Evolutionary conservation across 768 basidiomycete genomes (phyloP).

Genomic region (Terana coerulea): DNA sequence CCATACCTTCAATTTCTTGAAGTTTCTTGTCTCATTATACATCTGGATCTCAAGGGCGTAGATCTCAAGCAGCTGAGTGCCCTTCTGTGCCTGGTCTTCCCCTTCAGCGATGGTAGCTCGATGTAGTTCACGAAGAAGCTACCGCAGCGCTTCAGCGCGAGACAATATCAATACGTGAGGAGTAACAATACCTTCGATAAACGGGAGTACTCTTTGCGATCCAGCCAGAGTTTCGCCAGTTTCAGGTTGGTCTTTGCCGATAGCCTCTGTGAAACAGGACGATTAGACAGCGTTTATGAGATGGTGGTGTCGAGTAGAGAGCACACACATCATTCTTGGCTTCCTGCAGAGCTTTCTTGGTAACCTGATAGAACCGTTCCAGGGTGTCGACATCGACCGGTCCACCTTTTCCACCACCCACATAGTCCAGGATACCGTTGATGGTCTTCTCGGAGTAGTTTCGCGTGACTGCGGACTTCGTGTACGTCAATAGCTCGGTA

Average conservation of each 20-base stretch:
- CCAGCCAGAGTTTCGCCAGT: conserved; percentile 95
- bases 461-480: conserved; percentile 91
- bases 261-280: conserved; percentile 54
- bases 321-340: conserved; percentile 87
- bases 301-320: background rate
- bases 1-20: conserved; percentile 88
- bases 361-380: conserved; percentile 94
- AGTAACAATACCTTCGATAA: conserved; percentile 83
- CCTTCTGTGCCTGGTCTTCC: conserved; percentile 87
- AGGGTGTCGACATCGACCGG: conserved; percentile 79
- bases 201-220: conserved; percentile 85
- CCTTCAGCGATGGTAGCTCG: conserved; percentile 60
- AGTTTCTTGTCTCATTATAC: conserved; percentile 96
- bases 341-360: conserved; percentile 84
- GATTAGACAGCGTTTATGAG: background rate
- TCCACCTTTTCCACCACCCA: conserved; percentile 84
- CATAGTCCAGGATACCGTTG: conserved; percentile 97
- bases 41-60: conserved; percentile 99
- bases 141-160: too few relatives aligned
- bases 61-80: conserved; percentile 92
- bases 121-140: conserved; percentile 81
- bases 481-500: conserved; percentile 83
- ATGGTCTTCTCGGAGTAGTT: conserved; percentile 99
- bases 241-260: conserved; percentile 97
- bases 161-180: too few relatives aligned